Base-by-base conservation (phyloP, 78 protist species). In the Mastigamoeba balamuthi region DNA sequence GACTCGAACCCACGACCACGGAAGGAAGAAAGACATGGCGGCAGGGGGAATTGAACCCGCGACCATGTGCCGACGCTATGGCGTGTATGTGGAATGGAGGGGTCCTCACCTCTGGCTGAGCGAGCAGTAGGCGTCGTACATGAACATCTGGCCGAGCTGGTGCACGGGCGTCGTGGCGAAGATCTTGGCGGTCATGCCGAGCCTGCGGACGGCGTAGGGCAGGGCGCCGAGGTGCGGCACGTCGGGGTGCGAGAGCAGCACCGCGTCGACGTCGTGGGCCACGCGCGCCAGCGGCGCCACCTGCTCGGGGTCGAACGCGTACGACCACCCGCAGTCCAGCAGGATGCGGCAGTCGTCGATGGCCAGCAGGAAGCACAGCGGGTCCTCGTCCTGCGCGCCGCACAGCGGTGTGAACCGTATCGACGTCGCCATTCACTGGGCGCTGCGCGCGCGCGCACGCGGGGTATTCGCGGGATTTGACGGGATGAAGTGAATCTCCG, bases 301-400 rank as follows among this genome's bases (percentile, higher is more conserved):
- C 48, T 72, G n/a, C 23, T 67, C 29, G 8, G 33, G 30, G 70
- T 88, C 87, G 35, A 90, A 78, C 28, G 4, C 30, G 27, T 74
- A 81, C 67, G 63, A 64, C 94, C 95, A 81, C n/a, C 98, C 98
- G 69, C 97, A 93, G 81, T 95, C 98, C 43, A 95, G 82, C 42
- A 95, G 66, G 67, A 95, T 86, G 42, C 75, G 39, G 77, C 37
- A 72, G 17, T 87, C 97, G 65, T 95, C 98, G 33, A 95, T 76
- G 65, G 91, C 89, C 63, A 94, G 75, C 44, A 86, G 48, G 44
- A 78, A 86, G 43, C 85, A 76, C 75, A 48, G n/a, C n/a, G n/a
- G n/a, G n/a, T n/a, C n/a, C n/a, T n/a, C n/a, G n/a, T n/a, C n/a
- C n/a, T n/a, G n/a, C n/a, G n/a, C n/a, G n/a, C n/a, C n/a, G n/a